Evolutionary conservation across 2,329 filamentous ascomycete species (phyloP).

Genomic region (Ophiostoma pallidulum): DNA sequence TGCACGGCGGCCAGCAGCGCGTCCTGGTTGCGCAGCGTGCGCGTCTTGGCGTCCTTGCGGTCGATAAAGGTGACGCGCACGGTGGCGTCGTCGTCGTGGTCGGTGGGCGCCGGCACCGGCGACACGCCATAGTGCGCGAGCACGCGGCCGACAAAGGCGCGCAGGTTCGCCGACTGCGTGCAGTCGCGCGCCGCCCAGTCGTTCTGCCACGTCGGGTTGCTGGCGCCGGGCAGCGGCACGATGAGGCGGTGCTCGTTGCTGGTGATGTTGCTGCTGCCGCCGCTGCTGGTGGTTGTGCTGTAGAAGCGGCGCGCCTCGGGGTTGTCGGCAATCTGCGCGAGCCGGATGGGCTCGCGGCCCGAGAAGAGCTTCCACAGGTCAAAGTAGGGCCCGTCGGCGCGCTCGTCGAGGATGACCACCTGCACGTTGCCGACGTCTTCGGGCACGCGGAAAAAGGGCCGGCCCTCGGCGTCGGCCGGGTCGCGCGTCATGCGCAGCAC

Average conservation of each 20-base stretch:
- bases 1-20: background rate
- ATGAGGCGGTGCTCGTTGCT: conserved; percentile 24
- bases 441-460: conserved; percentile 5
- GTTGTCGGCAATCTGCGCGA: conserved; percentile 17
- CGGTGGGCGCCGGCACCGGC: background rate
- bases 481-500: conserved; percentile 13
- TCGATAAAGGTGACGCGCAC: conserved; percentile 27
- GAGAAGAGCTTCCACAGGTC: conserved; percentile 30
- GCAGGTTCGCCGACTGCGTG: conserved; percentile 22
- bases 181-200: conserved; percentile 28
- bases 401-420: conserved; percentile 28
- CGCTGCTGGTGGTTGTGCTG: too few species aligned
- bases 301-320: background rate
- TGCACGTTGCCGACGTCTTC: conserved; percentile 12
- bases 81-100: background rate
- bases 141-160: conserved; percentile 25
- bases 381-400: conserved; percentile 26
- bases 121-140: conserved; percentile 21
- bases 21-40: too few species aligned
- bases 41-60: background rate
- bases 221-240: conserved; percentile 30
- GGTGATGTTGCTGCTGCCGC: too few species aligned
- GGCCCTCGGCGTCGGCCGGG: background rate
- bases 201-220: conserved; percentile 34
- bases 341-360: conserved; percentile 22